Evolutionary conservation across 768 basidiomycete species (phyloP).

Genomic region (Multifurca ochricompacta): DNA sequence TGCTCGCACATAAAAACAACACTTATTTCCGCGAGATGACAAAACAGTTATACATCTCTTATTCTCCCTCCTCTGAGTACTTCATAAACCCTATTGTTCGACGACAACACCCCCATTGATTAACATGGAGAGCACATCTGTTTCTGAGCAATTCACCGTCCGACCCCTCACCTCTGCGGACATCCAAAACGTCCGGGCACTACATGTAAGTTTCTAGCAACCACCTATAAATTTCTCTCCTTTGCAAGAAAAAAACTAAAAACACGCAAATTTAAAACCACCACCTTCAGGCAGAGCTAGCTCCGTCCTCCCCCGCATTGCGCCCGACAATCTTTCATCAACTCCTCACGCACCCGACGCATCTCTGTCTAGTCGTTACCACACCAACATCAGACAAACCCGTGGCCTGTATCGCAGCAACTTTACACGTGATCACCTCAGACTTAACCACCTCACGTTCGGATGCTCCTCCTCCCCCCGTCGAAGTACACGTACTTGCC

Average conservation of each 20-base stretch:
- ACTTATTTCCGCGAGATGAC: conserved; percentile 10
- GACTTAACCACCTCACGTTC: conserved; percentile 23
- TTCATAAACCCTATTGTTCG: not conserved
- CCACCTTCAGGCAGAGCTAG: not conserved
- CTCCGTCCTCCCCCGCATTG: conserved; percentile 4
- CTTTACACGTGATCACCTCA: conserved; percentile 25
- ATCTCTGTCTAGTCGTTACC: conserved; percentile 15
- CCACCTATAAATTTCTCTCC: too few species aligned
- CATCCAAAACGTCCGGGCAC: conserved; percentile 9
- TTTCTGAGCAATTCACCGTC: conserved; percentile 13
- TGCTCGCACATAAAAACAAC: not conserved
- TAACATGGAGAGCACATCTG: conserved; percentile 11
- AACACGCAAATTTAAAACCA: too few species aligned
- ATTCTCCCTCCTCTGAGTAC: too few species aligned
- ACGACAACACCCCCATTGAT: not conserved
- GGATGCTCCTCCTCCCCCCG: conserved; percentile 40
- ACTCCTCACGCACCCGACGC: conserved; percentile 15
- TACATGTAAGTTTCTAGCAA: conserved; percentile 9
- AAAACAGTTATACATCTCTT: conserved; percentile 3
- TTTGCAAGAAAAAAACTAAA: not conserved
- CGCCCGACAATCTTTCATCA: conserved; percentile 18
- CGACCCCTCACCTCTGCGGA: conserved; percentile 19
- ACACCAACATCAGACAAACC: conserved; percentile 12
- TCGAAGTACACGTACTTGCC: conserved; percentile 44
- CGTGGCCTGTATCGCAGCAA: conserved; percentile 13